A percentile compares a stretch with the other conserved stretches of the same genome.
Conservation (phyloP, 257 asterid species). For the Penstemon newberryi region DNA sequence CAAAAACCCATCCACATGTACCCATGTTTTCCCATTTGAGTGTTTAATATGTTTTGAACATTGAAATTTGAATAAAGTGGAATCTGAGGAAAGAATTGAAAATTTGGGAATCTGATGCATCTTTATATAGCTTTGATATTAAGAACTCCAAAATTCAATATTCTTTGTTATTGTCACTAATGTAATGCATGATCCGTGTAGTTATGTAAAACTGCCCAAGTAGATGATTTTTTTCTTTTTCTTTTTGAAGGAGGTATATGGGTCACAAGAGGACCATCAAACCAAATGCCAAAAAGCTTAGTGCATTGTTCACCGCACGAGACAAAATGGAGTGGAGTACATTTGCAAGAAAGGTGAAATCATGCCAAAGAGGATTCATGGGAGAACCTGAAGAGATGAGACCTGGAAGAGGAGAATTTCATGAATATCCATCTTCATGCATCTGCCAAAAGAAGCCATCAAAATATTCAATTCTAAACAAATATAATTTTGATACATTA, state of each 20-base stretch:
- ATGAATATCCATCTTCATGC: conserved; percentile 89
- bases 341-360: conserved; percentile 79
- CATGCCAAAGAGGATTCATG: conserved; percentile 95
- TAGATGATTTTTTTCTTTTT: conserved; percentile 11
- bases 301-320: conserved; percentile 60
- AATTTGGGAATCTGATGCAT: too few relatives aligned
- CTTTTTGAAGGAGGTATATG: conserved; percentile 77
- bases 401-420: conserved; percentile 95
- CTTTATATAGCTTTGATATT: too few relatives aligned
- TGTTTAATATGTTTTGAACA: too few relatives aligned
- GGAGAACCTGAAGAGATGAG: conserved; percentile 95
- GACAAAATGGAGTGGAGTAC: conserved; percentile 77
- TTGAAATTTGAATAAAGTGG: too few relatives aligned
- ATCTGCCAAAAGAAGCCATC: conserved; percentile 65
- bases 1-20: too few relatives aligned
- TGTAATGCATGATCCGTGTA: too few relatives aligned
- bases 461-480: conserved; percentile 32
- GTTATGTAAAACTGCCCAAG: too few relatives aligned
- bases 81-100: too few relatives aligned
- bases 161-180: too few relatives aligned
- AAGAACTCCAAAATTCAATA: too few relatives aligned
- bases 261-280: conserved; percentile 96
- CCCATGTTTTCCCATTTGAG: too few relatives aligned
- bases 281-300: conserved; percentile 94
- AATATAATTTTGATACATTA: conserved; percentile 22